Evolutionary conservation across 371 early-diverging fungal genomes (phyloP), one percentile per base, ranked within the genome.

Genomic region (Mortierella sp.): DNA sequence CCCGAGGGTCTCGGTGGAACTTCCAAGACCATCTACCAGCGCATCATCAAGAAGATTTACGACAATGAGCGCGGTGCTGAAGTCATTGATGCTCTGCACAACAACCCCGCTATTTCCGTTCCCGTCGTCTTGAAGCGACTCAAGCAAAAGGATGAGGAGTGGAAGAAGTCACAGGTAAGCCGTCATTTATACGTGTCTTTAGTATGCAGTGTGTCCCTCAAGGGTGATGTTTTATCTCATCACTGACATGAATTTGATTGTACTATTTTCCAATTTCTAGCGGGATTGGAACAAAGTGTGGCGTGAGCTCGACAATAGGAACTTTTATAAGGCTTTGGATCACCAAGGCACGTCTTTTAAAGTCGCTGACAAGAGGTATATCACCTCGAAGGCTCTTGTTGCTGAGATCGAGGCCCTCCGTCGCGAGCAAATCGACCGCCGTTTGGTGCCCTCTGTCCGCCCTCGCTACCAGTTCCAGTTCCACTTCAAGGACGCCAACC

Each of bases 141-240:
- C 18, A 98, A 98, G 90, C 97, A 97, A 83, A 99, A 99, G 87
- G 99, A 99, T 85, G 98, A 98, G 83, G 99, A 99, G 88, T 99
- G 99, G 98, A 95, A 97, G 82, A 90, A 93, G 48, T 88, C 92
- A 70, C 92, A 93, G 90, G 92, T 93, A 81, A 24, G 63, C 8
- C n/a, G 10, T 38, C n/a, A 58, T 14, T 8, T 55, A 3, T 11
- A 27, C 4, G 32, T 35, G 35, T 18, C 12, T 8, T 63, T 63
- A 16, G 1, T 6, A 5, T 35, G 38, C 6, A 11, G 8, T 32
- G 16, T 63, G 16, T 16, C 58, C 18, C 2, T 63, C 11, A 1
- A 51, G 12, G 18, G 4, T 72, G 51, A 35, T 12, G 24, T 21
- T 54, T 27, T 10, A 4, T 5, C 32, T 14, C 18, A 1, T 8